Conservation (phyloP, 2,329 filamentous ascomycete genomes). For the Curvularia sp. region DNA sequence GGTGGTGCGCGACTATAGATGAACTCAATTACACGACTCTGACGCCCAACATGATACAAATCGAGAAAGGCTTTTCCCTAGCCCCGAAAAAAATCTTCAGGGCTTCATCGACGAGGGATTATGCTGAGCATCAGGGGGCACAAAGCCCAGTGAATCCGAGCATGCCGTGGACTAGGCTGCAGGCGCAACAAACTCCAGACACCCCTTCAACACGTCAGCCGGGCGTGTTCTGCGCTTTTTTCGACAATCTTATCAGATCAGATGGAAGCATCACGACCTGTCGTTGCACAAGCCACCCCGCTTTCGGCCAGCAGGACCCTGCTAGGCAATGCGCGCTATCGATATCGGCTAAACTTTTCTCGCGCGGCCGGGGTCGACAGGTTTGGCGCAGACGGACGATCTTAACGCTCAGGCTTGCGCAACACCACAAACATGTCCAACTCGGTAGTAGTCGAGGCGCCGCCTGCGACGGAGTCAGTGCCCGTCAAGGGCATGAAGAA, state of each 20-base stretch:
- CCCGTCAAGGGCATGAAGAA: constrained; percentile 71
- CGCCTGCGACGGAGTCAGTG: constrained; percentile 46
- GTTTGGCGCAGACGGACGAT: constrained; percentile 16
- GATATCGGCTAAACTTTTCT: constrained; percentile 39
- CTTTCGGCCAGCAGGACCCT: constrained; percentile 13
- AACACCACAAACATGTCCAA: constrained; percentile 40
- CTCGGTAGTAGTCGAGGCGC: constrained; percentile 51
- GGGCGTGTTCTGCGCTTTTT: neutral
- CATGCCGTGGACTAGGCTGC: constrained; percentile 22
- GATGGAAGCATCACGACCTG: constrained; percentile 25
- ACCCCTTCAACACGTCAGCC: constrained; percentile 11
- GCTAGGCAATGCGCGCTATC: constrained; percentile 19
- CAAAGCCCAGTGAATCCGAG: constrained; percentile 20
- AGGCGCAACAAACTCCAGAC: constrained; percentile 23
- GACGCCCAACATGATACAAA: constrained; percentile 34
- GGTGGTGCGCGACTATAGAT: constrained; percentile 29
- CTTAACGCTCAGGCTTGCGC: constrained; percentile 14
- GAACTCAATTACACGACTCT: constrained; percentile 34
- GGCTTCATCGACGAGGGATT: constrained; percentile 18
- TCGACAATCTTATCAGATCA: constrained; percentile 38
- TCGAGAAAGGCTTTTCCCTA: constrained; percentile 36
- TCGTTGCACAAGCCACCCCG: constrained; percentile 17
- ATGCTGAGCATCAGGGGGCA: constrained; percentile 28
- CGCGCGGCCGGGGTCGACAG: constrained; percentile 27
- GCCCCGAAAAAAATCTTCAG: constrained; percentile 33